These are phyloP conservation scores for Fusarium protoensiforme DNA, from an alignment of 2,329 filamentous ascomycete species.

Conservation along the genomic window DNA sequence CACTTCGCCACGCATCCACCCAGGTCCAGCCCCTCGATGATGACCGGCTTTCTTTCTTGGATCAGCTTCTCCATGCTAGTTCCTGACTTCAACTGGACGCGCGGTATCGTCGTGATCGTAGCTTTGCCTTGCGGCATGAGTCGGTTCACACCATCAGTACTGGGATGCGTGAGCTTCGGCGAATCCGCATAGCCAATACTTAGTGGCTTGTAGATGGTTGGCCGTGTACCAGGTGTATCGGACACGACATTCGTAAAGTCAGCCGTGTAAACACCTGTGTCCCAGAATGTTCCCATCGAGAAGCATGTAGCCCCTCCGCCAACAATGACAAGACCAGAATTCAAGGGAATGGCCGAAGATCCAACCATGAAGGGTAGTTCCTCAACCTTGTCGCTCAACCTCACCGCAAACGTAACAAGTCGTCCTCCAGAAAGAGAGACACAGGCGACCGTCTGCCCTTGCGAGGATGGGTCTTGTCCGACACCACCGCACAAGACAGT, in stretches of 20 bases:
- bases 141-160: background rate
- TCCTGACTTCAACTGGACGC: constrained; percentile 61
- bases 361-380: constrained; percentile 75
- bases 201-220: background rate
- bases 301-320: constrained; percentile 91
- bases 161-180: constrained; percentile 37
- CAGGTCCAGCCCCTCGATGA: constrained; percentile 74
- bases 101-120: constrained; percentile 55
- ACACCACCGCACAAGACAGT: constrained; percentile 49
- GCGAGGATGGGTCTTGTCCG: constrained; percentile 39
- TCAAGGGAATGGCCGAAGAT: constrained; percentile 63
- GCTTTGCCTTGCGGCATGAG: constrained; percentile 16
- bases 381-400: background rate
- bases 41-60: constrained; percentile 61
- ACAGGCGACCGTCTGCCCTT: constrained; percentile 45
- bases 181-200: constrained; percentile 42
- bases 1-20: constrained; percentile 75
- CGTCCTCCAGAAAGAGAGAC: constrained; percentile 43
- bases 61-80: constrained; percentile 72
- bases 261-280: constrained; percentile 66
- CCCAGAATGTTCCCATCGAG: constrained; percentile 91
- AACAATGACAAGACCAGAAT: constrained; percentile 68
- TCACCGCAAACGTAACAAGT: constrained; percentile 10
- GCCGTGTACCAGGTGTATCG: background rate
- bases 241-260: constrained; percentile 16